Evolutionary conservation across 306 rosid species (phyloP).

Genomic region (Argentina anserina): DNA sequence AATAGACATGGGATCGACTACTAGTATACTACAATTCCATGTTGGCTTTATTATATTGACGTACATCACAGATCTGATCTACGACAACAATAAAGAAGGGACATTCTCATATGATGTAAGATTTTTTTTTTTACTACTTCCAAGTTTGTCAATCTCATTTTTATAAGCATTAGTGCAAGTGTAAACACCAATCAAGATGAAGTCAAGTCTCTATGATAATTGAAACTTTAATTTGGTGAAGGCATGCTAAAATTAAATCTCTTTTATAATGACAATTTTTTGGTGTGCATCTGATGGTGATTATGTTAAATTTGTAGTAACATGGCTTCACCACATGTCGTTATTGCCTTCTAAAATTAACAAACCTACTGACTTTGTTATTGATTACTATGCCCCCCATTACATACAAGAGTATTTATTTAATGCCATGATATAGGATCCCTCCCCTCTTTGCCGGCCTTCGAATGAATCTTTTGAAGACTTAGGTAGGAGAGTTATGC

Average conservation of each 20-base stretch:
- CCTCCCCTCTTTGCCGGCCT: neutral
- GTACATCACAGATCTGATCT: neutral
- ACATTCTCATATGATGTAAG: conserved; percentile 5
- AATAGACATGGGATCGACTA: conserved; percentile 1
- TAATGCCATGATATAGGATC: neutral
- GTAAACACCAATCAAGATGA: neutral
- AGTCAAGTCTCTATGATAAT: neutral
- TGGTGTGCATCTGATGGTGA: neutral
- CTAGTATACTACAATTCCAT: neutral
- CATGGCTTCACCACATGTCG: neutral
- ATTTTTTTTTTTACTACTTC: neutral
- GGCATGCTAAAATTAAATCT: neutral
- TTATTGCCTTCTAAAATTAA: neutral
- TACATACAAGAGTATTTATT: neutral
- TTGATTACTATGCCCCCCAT: neutral
- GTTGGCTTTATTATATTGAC: neutral
- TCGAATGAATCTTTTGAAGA: neutral
- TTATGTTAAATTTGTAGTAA: neutral
- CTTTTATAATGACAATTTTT: neutral
- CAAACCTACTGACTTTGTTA: neutral
- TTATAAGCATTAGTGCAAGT: neutral
- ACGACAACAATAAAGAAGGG: neutral
- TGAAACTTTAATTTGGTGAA: neutral
- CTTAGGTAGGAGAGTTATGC: neutral
- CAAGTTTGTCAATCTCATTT: neutral